Evolutionary conservation across 2,329 filamentous ascomycete species (phyloP), one percentile per base, ranked within the genome.

Genomic region (Beauveria australis): DNA sequence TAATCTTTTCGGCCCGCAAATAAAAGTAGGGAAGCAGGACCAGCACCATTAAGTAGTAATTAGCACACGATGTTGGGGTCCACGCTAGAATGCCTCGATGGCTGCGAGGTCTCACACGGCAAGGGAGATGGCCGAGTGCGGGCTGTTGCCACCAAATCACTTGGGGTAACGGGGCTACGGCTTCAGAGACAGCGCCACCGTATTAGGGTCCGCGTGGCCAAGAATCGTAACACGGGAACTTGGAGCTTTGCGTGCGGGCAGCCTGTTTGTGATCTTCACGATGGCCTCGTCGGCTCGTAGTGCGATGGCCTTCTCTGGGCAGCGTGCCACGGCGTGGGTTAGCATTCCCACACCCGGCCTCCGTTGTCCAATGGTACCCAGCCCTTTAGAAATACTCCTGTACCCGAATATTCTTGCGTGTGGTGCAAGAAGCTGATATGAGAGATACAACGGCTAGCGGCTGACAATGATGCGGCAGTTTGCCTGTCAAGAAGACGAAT

Each of bases 91-190:
- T 60, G 58, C 59, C 56, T 64, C 51, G 61, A 43, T 24, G 24
- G 47, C 55, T 48, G 48, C 54, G 51, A 63, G 62, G 68, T 69
- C 65, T 70, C 68, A 70, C 59, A 62, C 65, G 28, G 63, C 64
- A 69, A 69, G 67, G 68, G 67, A 69, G 58, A 33, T 54, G 61
- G n/a, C 47, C 48, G 52, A 61, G 61, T 12, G 61, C 44, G 53
- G 57, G 56, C 51, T 47, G 53, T 43, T 46, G 48, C 40, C 26
- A 59, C 47, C 48, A 22, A 58, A 58, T 51, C 55, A 58, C 47
- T 53, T 44, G 48, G 37, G 47, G 47, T 22, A 37, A 59, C 26
- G 57, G 46, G 57, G 48, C 37, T 24, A 53, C 52, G 62, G 56
- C 30, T 55, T 43, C 53, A 62, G 33, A 55, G 51, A 51, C 46